A percentile compares a stretch with the other conserved stretches of the same genome.
phyloP scores from a whole-genome alignment of 148 eudicot genomes.

The Agrostemma githago region DNA sequence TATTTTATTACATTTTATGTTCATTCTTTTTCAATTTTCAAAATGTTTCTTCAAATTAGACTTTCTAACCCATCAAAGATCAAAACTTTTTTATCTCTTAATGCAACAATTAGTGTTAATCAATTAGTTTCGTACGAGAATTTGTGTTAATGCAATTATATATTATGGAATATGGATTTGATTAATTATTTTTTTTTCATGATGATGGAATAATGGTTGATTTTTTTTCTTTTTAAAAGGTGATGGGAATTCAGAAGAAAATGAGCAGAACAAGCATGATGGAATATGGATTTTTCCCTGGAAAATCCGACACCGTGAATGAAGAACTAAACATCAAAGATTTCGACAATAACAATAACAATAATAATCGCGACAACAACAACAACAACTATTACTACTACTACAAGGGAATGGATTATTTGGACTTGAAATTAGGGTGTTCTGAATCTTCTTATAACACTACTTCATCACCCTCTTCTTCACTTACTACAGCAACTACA shows the following conservation, averaged over 20 bases:
- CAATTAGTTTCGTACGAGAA: too few species aligned
- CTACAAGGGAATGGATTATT: conserved; percentile 11
- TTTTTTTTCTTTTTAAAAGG: conserved; percentile 17
- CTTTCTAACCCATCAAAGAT: background rate
- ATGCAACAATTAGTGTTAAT: too few species aligned
- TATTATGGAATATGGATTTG: background rate
- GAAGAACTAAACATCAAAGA: background rate
- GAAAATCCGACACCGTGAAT: conserved; percentile 3
- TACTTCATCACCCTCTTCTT: conserved; percentile 28
- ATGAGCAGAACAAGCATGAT: conserved; percentile 26
- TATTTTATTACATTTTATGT: too few species aligned
- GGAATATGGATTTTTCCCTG: conserved; percentile 67
- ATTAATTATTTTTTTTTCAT: background rate
- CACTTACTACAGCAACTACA: conserved; percentile 25
- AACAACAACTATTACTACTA: background rate
- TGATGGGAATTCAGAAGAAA: conserved; percentile 45
- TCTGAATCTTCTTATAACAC: conserved; percentile 19
- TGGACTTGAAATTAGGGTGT: conserved; percentile 32
- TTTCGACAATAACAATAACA: background rate
- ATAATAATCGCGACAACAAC: background rate
- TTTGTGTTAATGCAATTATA: too few species aligned
- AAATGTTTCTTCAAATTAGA: background rate
- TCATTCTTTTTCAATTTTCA: background rate
- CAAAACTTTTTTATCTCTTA: background rate
- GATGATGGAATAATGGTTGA: background rate